Base-by-base conservation (phyloP, 2,329 filamentous ascomycete species). In the Monosporascus cannonballus region DNA sequence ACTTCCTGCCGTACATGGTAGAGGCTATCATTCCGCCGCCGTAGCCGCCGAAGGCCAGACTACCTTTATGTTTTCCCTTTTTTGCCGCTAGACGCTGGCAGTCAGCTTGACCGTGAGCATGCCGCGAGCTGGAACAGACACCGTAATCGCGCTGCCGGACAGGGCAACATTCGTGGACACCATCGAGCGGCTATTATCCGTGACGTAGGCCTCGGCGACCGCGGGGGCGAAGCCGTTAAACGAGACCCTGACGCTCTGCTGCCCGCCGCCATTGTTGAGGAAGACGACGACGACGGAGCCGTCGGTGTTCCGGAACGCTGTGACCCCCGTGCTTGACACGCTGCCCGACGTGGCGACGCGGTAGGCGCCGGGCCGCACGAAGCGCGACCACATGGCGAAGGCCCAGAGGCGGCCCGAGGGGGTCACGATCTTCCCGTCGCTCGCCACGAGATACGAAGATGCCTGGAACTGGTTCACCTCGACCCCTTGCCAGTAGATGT, bases 401-500 rank as follows among this genome's bases (percentile, higher is more conserved):
- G 61, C 61, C 61, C 61, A 63, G 20, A 62, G 57, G 25, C 59
- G 59, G 14, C 60, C 60, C 18, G 60, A 62, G 7, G 61, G 61
- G 3, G 52, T 56, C 6, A 60, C 30, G 7, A 54, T 55, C 30
- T 52, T 54, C 6, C 62, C 61, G 51, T 65, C 62, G 41, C 55
- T 58, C 1, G 62, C 62, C n/a, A 67, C 58, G 1, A 68, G 60
- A 48, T 67, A 62, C 8, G 57, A 59, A 17, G 56, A 59, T 1
- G 62, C 60, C 51, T 65, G 62, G 25, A 59, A 61, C 51, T 68
- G 61, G 46, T 62, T 59, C 4, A 61, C 54, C 45, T 63, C 56
- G 18, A 61, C 56, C 3, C 75, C 75, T 56, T 74, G 70, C 76
- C 75, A 79, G 62, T 77, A 79, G 4, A 79, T 66, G 55, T 77